Conservation (phyloP, 768 basidiomycete species). For the Lactifluus rugatus region DNA sequence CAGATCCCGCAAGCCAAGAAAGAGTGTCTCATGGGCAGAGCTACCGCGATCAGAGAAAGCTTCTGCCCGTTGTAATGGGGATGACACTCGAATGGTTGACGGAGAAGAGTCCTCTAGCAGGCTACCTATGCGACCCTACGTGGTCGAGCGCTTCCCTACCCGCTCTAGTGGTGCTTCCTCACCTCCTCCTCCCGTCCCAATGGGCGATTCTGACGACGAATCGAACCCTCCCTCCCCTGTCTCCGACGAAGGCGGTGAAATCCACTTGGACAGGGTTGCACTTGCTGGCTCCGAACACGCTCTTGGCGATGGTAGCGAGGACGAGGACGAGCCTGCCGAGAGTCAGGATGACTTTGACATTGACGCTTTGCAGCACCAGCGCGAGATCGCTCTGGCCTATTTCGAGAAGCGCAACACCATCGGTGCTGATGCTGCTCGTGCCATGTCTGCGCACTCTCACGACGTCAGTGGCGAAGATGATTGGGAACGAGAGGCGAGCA, state of each 20-base stretch:
- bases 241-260: conserved; percentile 24
- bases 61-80: conserved; percentile 32
- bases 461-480: conserved; percentile 29
- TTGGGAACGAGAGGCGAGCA: conserved; percentile 36
- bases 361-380: conserved; percentile 56
- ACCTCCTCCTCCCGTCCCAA: conserved; percentile 18
- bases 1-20: conserved; percentile 36
- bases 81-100: conserved; percentile 42
- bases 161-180: conserved; percentile 22
- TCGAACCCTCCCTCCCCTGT: conserved; percentile 32
- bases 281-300: not conserved
- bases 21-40: conserved; percentile 58
- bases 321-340: conserved; percentile 23
- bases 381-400: conserved; percentile 67
- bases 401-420: conserved; percentile 50
- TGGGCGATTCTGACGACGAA: conserved; percentile 62
- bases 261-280: conserved; percentile 16
- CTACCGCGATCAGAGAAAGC: conserved; percentile 24
- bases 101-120: conserved; percentile 22
- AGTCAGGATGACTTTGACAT: conserved; percentile 46
- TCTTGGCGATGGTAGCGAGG: conserved; percentile 17
- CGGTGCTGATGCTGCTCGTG: conserved; percentile 42
- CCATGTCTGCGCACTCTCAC: conserved; percentile 40
- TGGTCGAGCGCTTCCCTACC: conserved; percentile 52
- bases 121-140: conserved; percentile 54